Evolutionary conservation across 129 eudicot genomes (phyloP), one percentile per base, ranked within the genome.

Genomic region (Dittrichia graveolens): DNA sequence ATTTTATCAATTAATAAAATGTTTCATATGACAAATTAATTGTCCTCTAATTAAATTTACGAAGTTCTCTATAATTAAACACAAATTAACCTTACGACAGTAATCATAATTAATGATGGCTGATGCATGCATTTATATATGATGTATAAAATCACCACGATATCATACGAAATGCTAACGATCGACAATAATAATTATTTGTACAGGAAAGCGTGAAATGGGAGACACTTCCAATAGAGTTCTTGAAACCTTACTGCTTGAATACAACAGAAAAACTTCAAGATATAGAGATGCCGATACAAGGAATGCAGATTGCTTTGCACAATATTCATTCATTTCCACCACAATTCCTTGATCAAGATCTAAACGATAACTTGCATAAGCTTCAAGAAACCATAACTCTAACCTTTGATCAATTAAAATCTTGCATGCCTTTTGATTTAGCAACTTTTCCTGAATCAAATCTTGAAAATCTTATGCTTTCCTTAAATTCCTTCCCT

Each of bases 201-300:
- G 4, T 77, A 34, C 83, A 94, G 96, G 97, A 88, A 81, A 83
- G 93, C 83, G 82, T 90, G 94, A 80, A 74, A 11, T 94, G 97
- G 96, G 99, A 94, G 83, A 88, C 80, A 72, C 65, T 73, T 74
- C 86, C 80, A 53, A 34, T 83, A 37, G 82, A 80, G 43, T 78
- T 82, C 78, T 68, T 85, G 24, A 79, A 79, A 75, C 84, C 94
- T 6, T 56, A 83, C 55, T 83, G 84, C 78, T 19, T 37, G 68
- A 86, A 86, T 43, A 93, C 87, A 64, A 83, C 85, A 57, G 83
- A 90, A 52, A 78, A 40, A 57, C 71, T 90, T 41, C 93, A 86
- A 75, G 85, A 76, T 10, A 42, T 91, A 16, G 96, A 94, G 72
- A 79, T 80, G 61, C 86, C 85, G 24, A 57, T 94, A 74, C 78